Evolutionary conservation across 2,329 filamentous ascomycete genomes (phyloP), one percentile per base, ranked within the genome.

Genomic region (Monilinia laxa): DNA sequence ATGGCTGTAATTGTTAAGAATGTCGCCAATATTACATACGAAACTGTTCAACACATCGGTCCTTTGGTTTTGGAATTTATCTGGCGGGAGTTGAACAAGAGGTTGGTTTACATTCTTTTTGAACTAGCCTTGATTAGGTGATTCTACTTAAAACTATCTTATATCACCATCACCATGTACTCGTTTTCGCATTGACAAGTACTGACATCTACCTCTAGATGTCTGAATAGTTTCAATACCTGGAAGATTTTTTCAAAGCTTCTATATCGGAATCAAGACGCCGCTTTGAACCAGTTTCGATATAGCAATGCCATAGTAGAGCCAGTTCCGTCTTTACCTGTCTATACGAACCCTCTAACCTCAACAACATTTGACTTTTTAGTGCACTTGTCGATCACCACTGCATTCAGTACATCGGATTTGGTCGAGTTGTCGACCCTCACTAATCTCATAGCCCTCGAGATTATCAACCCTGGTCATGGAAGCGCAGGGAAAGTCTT

Each of bases 301-400:
- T 76, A 73, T 57, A 70, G 70, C n/a, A 63, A 73, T 58, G 52
- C 56, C 9, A 71, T 77, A 35, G 23, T 54, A 31, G 57, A 58
- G 11, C 74, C 74, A 35, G 55, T 62, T 14, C 70, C 70, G n/a
- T 62, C 66, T 45, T 69, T 77, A 11, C 56, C 64, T 28, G 63
- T 70, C 1, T 77, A 76, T 54, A 72, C 69, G 7, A 65, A 35
- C 2, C 70, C 75, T 49, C 64, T 77, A 40, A 73, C 65, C 16
- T 76, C 76, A 16, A 38, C 35, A 9, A 70, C 69, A 12, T 76
- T 74, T 53, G 73, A 76, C 1, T 77, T 76, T 63, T 70, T 77
- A 20, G 71, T 75, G 20, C 68, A 68, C 23, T 67, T 78, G 18
- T 74, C 71, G 55, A 76, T 78, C 23, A 75, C 74, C 42, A 68